Base-by-base conservation (phyloP, 2,329 filamentous ascomycete species). In the Cercospora beticola region DNA sequence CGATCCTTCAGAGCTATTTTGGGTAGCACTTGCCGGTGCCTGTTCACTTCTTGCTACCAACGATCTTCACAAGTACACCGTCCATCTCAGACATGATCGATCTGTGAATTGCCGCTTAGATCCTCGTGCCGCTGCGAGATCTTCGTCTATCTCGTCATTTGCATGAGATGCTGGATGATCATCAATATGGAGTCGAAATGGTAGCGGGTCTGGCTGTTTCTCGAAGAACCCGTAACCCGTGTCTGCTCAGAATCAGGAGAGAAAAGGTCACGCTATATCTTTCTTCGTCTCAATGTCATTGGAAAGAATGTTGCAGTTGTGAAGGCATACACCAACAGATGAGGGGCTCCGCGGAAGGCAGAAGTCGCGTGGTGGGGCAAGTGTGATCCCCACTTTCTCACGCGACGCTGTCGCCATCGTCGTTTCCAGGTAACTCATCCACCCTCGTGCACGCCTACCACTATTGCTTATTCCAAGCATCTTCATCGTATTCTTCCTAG, bases 301-400 rank as follows among this genome's bases (percentile, higher is more conserved):
- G 7, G 9, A 46, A 46, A 8, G 16, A 46, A 21, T 18, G 40
- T 21, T 8, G 40, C 18, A 9, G 18, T 30, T 61, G 52, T 26
- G 10, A 30, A 23, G 9, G 49, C 3, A 33, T 33, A 33, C 33
- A 16, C 33, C 33, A 18, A 10, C 21, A 9, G 23, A n/a, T 28
- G 54, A 57, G 54, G 54, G 54, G 54, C 28, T 31, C 54, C 54
- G 54, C 54, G 54, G 54, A 57, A 31, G 54, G 54, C 54, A 57
- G 12, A 57, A 57, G 54, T 57, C 54, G 23, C 28, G 54, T 57
- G 6, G 23, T 31, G 23, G 54, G 49, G 49, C 49, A 54, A 26
- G 18, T 21, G 7, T 54, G 49, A 21, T 18, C 36, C 28, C 54
- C 28, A 57, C 23, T 57, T 57, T 57, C 54, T 57, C 16, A 31